Evolutionary conservation across 257 asterid species (phyloP), one percentile per base, ranked within the genome.

Genomic region (Solanum tarapatanum): DNA sequence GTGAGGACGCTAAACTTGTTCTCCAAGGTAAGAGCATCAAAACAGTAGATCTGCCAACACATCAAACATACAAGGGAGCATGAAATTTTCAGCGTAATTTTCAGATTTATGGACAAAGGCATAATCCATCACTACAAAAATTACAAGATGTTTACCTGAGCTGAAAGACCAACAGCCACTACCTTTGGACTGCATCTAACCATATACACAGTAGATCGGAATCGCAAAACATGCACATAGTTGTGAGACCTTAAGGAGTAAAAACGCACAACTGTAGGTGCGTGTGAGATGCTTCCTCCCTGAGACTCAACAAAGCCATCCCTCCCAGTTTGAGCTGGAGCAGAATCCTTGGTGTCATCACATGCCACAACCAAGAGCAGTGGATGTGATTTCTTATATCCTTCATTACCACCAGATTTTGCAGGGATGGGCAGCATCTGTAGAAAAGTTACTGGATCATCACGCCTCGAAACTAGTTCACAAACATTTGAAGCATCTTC

Each of bases 131-230:
- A 48, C 7, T 17, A 16, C 35, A 82, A 73, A 39, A 17, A 79
- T n/a, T 33, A 80, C 60, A 35, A 82, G 51, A 84, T 64, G 88
- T 87, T 88, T 72, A 92, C 94, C 88, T 92, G 94, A 23, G 93
- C 88, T 16, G 94, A 90, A 75, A 92, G 94, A 70, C 93, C 94
- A 86, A 92, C 92, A 76, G 94, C 94, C 58, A 92, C 94, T 80
- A 92, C 87, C 58, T 89, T 91, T 3, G 92, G 90, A 89, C 94
- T 92, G 90, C 92, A 90, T 86, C 93, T 90, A 82, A 92, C 92
- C 94, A 92, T 90, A 88, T 88, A 89, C 7, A 92, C 90, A 43
- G 92, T 87, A 35, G 94, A 92, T 55, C 94, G 91, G 89, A 92
- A 92, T 83, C 94, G 86, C 87, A 92, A 89, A 85, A 88, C 90